These are phyloP conservation scores for Penicillium ucsense DNA, from an alignment of 495 filamentous ascomycete species.

Conservation along the genomic window DNA sequence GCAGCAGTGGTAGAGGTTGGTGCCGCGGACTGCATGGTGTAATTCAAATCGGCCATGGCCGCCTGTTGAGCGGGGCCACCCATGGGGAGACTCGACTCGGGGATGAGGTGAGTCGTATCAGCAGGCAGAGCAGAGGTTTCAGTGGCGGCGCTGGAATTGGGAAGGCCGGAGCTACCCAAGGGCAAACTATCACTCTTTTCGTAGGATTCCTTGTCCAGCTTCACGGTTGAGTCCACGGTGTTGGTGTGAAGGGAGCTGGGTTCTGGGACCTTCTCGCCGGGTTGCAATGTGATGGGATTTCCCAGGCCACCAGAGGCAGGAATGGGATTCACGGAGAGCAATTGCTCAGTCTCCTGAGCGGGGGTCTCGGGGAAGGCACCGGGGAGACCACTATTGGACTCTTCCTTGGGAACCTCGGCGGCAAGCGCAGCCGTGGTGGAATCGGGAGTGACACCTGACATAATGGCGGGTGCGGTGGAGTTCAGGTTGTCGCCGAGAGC, in stretches of 20 bases:
- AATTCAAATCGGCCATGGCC: conserved; percentile 35
- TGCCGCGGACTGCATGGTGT: conserved; percentile 56
- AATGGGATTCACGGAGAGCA: conserved; percentile 51
- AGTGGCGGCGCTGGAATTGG: conserved; percentile 5
- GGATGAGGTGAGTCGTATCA: conserved; percentile 59
- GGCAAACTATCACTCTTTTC: conserved; percentile 55
- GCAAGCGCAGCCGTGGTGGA: conserved; percentile 70
- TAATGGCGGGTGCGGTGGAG: conserved; percentile 29
- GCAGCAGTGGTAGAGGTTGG: conserved; percentile 63
- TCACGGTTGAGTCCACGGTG: conserved; percentile 48
- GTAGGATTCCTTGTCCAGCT: conserved; percentile 75
- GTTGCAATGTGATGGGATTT: conserved; percentile 69
- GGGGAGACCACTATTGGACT: conserved; percentile 42
- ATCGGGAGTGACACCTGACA: conserved; percentile 59
- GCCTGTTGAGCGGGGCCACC: conserved; percentile 27
- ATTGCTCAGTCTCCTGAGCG: conserved; percentile 41
- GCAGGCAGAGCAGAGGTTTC: conserved; percentile 49
- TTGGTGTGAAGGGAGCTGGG: conserved; percentile 40
- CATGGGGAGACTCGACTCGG: conserved; percentile 79
- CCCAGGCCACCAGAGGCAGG: conserved; percentile 68
- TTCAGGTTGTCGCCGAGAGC: conserved; percentile 20
- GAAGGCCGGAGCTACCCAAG: conserved; percentile 14
- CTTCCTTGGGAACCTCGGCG: conserved; percentile 54
- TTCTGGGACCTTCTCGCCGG: conserved; percentile 73
- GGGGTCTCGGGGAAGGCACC: conserved; percentile 78